Evolutionary conservation across 345 rosid genomes (phyloP), one percentile per base, ranked within the genome.

Genomic region (Eutrema heterophyllum): DNA sequence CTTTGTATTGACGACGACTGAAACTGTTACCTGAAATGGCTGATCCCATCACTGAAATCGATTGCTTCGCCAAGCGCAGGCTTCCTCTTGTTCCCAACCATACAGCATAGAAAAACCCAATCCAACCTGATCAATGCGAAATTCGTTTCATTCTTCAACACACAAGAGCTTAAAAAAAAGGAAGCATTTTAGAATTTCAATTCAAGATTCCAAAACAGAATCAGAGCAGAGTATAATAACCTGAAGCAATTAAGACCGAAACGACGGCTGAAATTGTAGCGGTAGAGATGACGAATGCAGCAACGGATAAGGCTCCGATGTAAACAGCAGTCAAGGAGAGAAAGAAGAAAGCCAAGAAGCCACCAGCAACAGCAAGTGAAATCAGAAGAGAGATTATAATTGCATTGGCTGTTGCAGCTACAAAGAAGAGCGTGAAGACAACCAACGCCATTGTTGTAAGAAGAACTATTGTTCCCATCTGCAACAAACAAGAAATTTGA

Each of bases 351-450:
- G 97, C 93, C 84, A 95, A 79, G 83, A 92, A 86, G 24, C 97
- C 92, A 45, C 97, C 97, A 9, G 89, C 97, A 16, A 87, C 87
- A 13, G 96, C 97, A 78, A 95, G 74, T 70, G 97, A 87, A 78
- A 95, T 49, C 67, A 95, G 80, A 68, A 95, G 87, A 51, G 93
- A 90, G 21, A 95, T 54, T 40, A 88, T 62, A 63, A 92, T 79
- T 35, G 97, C 96, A 74, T 88, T 92, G 54, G 62, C 71, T 30
- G 97, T 89, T 26, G 99, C 97, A 51, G 87, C 89, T 73, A 88
- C 68, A 61, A 95, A 86, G 86, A 95, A 89, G 64, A 92, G 85
- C 83, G 82, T 78, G 82, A 91, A 95, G 15, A 86, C 76, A 5
- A 86, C 79, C 74, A 89, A 74, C 59, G 92, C 99, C 54, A 93